Base-by-base conservation (phyloP, 805 yeast genomes). In the Yamadazyma sp. region DNA sequence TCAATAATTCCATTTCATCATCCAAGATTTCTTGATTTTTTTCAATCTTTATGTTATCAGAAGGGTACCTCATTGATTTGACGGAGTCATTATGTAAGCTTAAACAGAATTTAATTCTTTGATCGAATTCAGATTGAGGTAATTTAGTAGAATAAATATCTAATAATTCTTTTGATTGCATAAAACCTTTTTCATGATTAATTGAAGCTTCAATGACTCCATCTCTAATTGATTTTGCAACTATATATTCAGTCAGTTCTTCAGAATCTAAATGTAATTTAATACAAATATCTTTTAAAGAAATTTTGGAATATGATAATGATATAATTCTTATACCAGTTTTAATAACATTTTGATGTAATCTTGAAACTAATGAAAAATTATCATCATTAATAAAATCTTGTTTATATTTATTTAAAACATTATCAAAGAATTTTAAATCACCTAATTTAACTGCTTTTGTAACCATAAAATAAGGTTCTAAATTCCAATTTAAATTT, bases 261-360 rank as follows among this genome's bases (percentile, higher is more conserved):
- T 93, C 99, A 31, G 89, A 81, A 52, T 91, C 98, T 43, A 93
- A 74, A 49, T 85, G 88, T 55, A 93, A 75, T 56, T 91, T 86
- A 51, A 93, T 75, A 61, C 98, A 93, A 38, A 93, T 88, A 55
- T 93, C 99, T 60, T 83, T 85, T 51, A 93, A 73, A 3, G 97
- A 86, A 42, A 93, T 93, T 56, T 78, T 81, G 41, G 93, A 84
- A 67, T 93, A 93, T 5, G 96, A 81, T 51, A 93, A 69, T 9
- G 96, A 86, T 53, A 93, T 86, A 52, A 86, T 84, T 60, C 98
- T 78, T 42, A 93, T 87, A 54, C 98, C 99, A 1, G 99, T 89
- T 65, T 91, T 93, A 63, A 93, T 93, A 43, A 93, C 99, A 58
- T 91, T 93, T 56, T 95, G 96, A 58, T 97, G 84, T 55, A 93